These are phyloP conservation scores for Thozetella sp. DNA, from an alignment of 495 filamentous ascomycete genomes.

Conservation along the genomic window DNA sequence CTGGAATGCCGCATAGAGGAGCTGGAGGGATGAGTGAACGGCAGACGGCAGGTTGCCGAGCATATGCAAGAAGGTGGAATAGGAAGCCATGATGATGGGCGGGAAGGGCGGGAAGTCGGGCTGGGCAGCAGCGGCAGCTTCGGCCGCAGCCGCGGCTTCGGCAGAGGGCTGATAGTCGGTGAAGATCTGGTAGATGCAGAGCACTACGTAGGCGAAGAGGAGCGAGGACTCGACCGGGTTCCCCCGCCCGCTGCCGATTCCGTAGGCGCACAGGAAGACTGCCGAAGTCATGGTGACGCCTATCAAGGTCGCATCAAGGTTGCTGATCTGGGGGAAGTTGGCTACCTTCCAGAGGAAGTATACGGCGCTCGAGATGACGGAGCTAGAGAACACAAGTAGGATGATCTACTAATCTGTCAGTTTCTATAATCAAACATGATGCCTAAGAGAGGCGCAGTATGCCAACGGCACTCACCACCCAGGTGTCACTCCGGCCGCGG, in stretches of 20 bases:
- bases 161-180: conserved; percentile 90
- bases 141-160: conserved; percentile 54
- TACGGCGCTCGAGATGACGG: conserved; percentile 87
- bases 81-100: conserved; percentile 98
- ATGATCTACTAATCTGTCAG: conserved; percentile 62
- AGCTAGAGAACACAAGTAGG: conserved; percentile 83
- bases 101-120: conserved; percentile 91
- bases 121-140: conserved; percentile 49
- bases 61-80: conserved; percentile 85
- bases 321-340: conserved; percentile 88
- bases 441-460: not conserved
- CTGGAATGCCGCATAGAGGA: conserved; percentile 84
- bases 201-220: conserved; percentile 93
- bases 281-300: conserved; percentile 89
- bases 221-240: conserved; percentile 96
- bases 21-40: conserved; percentile 81
- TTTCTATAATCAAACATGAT: conserved; percentile 21
- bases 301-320: conserved; percentile 91
- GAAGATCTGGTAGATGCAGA: conserved; percentile 99
- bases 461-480: conserved; percentile 74
- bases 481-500: conserved; percentile 85
- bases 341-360: conserved; percentile 97
- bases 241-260: conserved; percentile 90
- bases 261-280: conserved; percentile 89
- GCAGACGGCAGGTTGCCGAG: conserved; percentile 81